Evolutionary conservation across 1,139 yeast species (phyloP).

Genomic region (Geotrichum restrictum): DNA sequence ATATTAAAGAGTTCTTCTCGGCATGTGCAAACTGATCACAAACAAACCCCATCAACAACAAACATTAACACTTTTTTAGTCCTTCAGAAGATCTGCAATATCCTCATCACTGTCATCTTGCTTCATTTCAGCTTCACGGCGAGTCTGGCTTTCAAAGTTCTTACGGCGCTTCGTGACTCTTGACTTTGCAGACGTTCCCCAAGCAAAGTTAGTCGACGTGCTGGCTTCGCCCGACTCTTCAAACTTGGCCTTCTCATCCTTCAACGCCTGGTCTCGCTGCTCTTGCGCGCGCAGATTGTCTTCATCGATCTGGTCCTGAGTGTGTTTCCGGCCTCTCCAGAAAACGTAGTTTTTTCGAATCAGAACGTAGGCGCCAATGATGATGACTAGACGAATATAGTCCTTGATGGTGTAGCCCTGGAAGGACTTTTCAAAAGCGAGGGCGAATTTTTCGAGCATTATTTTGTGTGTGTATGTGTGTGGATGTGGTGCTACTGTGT

Average conservation of each 20-base stretch:
- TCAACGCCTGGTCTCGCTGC: slow-evolving; percentile 11
- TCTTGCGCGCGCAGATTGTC: slow-evolving; percentile 15
- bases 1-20: no score
- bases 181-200: slow-evolving; percentile 20
- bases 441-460: slow-evolving; percentile 13
- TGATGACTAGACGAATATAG: slow-evolving; percentile 20
- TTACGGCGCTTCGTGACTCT: slow-evolving; percentile 18
- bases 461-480: not conserved
- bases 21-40: no score
- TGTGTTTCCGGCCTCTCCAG: slow-evolving; percentile 18
- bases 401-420: slow-evolving; percentile 18
- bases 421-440: slow-evolving; percentile 13
- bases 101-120: slow-evolving; percentile 22
- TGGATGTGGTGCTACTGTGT: no score
- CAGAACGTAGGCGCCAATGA: slow-evolving; percentile 20
- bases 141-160: slow-evolving; percentile 16
- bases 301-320: slow-evolving; percentile 11
- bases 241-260: slow-evolving; percentile 12
- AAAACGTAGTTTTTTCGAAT: slow-evolving; percentile 18
- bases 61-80: no score
- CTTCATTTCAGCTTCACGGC: slow-evolving; percentile 22
- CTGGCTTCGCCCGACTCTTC: not conserved
- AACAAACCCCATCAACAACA: no score
- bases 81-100: slow-evolving; percentile 18
- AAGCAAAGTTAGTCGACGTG: slow-evolving; percentile 11